Evolutionary conservation across 768 basidiomycete genomes (phyloP).

Genomic region (Termitomyces sp.): DNA sequence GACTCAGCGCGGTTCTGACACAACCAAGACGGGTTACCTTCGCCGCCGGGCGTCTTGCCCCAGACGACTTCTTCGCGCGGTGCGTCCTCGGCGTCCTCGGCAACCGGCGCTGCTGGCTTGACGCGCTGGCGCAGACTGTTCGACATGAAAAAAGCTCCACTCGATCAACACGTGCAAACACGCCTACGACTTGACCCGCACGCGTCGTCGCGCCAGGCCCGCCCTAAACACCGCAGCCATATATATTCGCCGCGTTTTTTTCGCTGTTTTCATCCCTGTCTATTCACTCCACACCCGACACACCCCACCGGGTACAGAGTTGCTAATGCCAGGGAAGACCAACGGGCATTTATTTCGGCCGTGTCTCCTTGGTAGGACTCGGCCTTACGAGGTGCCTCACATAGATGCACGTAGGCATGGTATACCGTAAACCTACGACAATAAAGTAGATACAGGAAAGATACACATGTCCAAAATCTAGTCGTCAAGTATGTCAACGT

Average conservation of each 20-base stretch:
- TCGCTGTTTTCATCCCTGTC: conserved; percentile 18
- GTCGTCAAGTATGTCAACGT: conserved; percentile 21
- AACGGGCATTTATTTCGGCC: conserved; percentile 55
- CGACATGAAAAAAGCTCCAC: conserved; percentile 11
- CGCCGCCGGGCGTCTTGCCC: conserved; percentile 81
- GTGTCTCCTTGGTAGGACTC: conserved; percentile 29
- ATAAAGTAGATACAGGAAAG: not conserved
- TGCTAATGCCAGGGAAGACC: conserved; percentile 48
- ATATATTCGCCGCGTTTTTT: not conserved
- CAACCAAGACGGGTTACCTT: too few relatives aligned
- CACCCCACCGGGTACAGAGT: conserved; percentile 38
- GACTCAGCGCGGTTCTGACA: not conserved
- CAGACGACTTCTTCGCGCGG: conserved; percentile 63
- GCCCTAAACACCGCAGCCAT: not conserved
- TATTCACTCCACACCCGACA: conserved; percentile 44
- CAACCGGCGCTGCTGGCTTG: conserved; percentile 5
- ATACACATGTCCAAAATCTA: not conserved
- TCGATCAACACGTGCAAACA: conserved; percentile 16
- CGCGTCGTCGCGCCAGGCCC: not conserved
- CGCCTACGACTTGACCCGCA: not conserved
- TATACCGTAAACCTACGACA: conserved; percentile 1
- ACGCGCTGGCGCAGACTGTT: conserved; percentile 30
- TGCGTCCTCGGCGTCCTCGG: conserved; percentile 7
- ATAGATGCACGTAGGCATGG: conserved; percentile 14
- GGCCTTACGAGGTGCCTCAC: conserved; percentile 66